Percentiles rank a stretch among this genome's conserved stretches.
Evolutionary conservation across 495 filamentous ascomycete genomes (phyloP).

Genomic region (Filosporella fistucella): DNA sequence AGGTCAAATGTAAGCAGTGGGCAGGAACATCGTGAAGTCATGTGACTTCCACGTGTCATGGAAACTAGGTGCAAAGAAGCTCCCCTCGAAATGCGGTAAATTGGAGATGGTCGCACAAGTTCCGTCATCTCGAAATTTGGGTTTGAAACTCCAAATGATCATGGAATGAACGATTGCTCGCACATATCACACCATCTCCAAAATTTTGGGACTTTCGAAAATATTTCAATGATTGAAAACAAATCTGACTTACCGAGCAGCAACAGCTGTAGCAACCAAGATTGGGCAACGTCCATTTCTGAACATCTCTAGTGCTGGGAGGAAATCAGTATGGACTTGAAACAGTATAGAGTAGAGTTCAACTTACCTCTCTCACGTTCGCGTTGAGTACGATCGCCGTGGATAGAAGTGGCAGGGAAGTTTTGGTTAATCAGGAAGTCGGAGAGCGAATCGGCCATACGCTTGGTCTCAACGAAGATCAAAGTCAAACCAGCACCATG

Average conservation of each 20-base stretch:
- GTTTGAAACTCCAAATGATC: no score
- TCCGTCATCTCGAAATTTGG: no score
- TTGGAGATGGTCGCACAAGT: no score
- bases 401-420: slow-evolving; percentile 98
- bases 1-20: no score
- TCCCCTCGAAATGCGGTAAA: no score
- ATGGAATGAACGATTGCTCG: no score
- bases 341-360: no score
- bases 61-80: no score
- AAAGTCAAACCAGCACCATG: slow-evolving; percentile 87
- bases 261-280: slow-evolving; percentile 93
- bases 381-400: slow-evolving; percentile 96
- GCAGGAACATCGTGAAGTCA: no score
- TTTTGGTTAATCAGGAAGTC: slow-evolving; percentile 98
- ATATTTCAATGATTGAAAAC: slow-evolving; percentile 30
- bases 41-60: no score
- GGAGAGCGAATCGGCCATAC: slow-evolving; percentile 95
- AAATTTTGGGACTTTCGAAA: slow-evolving; percentile 3
- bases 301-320: slow-evolving; percentile 97
- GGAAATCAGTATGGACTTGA: no score
- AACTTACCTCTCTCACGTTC: slow-evolving; percentile 98
- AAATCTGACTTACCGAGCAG: slow-evolving; percentile 54
- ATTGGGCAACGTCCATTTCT: slow-evolving; percentile 93
- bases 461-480: slow-evolving; percentile 99
- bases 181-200: no score